Evolutionary conservation across 345 rosid species (phyloP).

Genomic region (Citrus inodora): DNA sequence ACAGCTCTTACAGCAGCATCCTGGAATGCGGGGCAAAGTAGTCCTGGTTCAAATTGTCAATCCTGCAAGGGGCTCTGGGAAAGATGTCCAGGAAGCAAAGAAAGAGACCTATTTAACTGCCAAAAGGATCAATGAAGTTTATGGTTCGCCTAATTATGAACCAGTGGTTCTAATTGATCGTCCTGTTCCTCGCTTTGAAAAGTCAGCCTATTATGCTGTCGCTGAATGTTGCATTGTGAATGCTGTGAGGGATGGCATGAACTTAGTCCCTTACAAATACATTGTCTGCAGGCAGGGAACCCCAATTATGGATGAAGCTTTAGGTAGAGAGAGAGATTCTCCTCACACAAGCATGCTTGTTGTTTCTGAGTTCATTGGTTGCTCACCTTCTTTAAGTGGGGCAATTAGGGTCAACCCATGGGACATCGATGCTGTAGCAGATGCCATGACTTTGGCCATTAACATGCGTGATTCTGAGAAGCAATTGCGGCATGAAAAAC

Average conservation of each 20-base stretch:
- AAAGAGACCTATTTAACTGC: conserved; percentile 57
- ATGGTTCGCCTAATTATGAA: conserved; percentile 53
- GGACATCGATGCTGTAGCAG: conserved; percentile 76
- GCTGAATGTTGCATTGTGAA: conserved; percentile 82
- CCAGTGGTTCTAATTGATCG: conserved; percentile 75
- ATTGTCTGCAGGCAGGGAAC: conserved; percentile 79
- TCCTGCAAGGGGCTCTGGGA: conserved; percentile 72
- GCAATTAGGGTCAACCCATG: conserved; percentile 85
- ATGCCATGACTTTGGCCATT: conserved; percentile 51
- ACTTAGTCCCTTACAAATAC: conserved; percentile 75
- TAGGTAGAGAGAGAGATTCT: conserved; percentile 35
- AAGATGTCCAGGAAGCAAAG: conserved; percentile 75
- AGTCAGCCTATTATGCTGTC: conserved; percentile 73
- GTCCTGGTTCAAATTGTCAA: conserved; percentile 78
- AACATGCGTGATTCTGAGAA: conserved; percentile 63
- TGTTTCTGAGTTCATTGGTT: conserved; percentile 79
- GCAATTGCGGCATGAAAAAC: conserved; percentile 72
- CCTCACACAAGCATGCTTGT: conserved; percentile 75
- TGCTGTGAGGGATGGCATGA: conserved; percentile 90
- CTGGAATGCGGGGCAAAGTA: conserved; percentile 53
- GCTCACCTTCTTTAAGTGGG: conserved; percentile 85
- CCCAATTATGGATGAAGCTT: conserved; percentile 49
- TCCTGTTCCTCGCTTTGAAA: conserved; percentile 65
- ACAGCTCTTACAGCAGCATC: conserved; percentile 55
- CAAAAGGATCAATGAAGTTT: conserved; percentile 55